Conservation (phyloP, 805 yeast genomes). For the Wickerhamomyces hampshirensis region DNA sequence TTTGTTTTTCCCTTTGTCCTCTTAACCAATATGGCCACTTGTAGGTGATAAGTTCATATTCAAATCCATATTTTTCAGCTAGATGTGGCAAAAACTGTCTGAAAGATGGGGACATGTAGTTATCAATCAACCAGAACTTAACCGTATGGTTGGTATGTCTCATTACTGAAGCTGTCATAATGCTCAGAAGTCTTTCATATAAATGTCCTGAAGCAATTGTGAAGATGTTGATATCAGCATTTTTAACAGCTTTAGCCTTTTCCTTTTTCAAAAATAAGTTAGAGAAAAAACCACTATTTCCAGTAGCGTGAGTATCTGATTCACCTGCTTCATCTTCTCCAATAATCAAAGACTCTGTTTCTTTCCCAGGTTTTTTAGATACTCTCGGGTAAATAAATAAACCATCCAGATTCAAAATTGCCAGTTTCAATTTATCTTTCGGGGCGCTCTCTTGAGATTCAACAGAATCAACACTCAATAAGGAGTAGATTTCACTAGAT, state of each 20-base stretch:
- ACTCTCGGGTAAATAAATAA: conserved; percentile 41
- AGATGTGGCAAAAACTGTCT: conserved; percentile 53
- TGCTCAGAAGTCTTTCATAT: conserved; percentile 67
- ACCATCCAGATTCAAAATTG: conserved; percentile 43
- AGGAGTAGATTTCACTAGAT: conserved; percentile 36
- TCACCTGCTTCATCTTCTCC: conserved; percentile 9
- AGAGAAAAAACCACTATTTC: conserved; percentile 14
- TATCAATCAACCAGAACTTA: conserved; percentile 84
- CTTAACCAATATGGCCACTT: conserved; percentile 93
- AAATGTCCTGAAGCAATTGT: conserved; percentile 79
- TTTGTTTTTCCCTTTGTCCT: conserved; percentile 68
- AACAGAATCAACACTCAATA: conserved; percentile 31
- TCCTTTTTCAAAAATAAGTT: conserved; percentile 9
- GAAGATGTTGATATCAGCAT: conserved; percentile 73
- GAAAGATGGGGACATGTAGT: conserved; percentile 70
- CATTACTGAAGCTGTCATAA: conserved; percentile 80
- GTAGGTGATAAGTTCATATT: conserved; percentile 74
- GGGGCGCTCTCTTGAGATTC: conserved; percentile 1
- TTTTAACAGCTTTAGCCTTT: conserved; percentile 13
- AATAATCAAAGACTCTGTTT: conserved; percentile 17
- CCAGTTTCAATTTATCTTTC: conserved; percentile 24
- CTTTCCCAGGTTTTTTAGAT: conserved; percentile 36
- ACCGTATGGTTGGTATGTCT: conserved; percentile 57
- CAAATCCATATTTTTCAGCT: conserved; percentile 55
- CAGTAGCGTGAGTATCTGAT: neutral